Evolutionary conservation across 1,284 basidiomycete genomes (phyloP), one percentile per base, ranked within the genome.

Genomic region (Trichosporon faecale): DNA sequence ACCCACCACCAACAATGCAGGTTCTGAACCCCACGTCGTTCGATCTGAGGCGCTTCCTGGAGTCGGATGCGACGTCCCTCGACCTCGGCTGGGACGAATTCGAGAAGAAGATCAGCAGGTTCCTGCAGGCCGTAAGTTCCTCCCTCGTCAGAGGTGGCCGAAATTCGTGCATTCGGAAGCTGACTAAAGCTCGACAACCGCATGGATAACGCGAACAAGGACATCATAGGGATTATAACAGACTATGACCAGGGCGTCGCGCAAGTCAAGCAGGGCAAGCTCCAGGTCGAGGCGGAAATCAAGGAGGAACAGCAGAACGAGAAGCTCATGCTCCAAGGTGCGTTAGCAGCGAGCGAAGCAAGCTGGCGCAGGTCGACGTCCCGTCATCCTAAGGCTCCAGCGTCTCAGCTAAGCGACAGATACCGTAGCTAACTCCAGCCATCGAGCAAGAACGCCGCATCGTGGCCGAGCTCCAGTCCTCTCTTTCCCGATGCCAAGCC

Each of bases 281-380:
- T 77, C 21, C 81, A 82, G 67, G 72, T 73, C 44, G 80, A 81
- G 68, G 72, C 75, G 21, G 70, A 76, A 37, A 83, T 84, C 31
- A 75, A 76, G 55, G 66, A 74, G 25, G 82, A 83, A 74, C 72
- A 80, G 33, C 75, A 78, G 49, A 72, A 72, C 35, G 83, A 84
- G 70, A 77, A 76, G 18, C 75, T 78, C 25, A 81, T 84, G 80
- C 75, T 84, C 2, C 74, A 77, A 18, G 76, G 82, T 82, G 65
- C 64, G 79, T 76, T 18, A 2, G 40, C 9, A 44, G 40, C 40
- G 40, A 44, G 23, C n/a, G 25, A 2, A 2, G 40, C 5, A 7
- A 23, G 40, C 31, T 12, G 11, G 21, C 4, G n/a, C 8, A 25
- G 18, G n/a, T 23, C 40, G n/a, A 57, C 21, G 11, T 35, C 1